Base-by-base conservation (phyloP, 202 grass and related monocot species). In the Setaria italica region DNA sequence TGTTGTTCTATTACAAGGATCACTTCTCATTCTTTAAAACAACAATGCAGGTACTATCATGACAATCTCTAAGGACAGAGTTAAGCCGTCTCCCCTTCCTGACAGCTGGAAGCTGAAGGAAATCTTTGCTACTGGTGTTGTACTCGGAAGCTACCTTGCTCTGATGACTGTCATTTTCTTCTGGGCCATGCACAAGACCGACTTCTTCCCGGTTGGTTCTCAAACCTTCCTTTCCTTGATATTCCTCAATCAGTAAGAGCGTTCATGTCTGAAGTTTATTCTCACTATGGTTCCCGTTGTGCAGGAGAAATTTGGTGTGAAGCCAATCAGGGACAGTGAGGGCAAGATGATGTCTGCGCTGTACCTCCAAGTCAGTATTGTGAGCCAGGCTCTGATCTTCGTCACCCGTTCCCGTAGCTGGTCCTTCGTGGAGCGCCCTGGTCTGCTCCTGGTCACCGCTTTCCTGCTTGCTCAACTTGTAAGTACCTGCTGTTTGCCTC, bases 41-140 rank as follows among this genome's bases (percentile, higher is more conserved):
- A 3, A 68, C 71, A 78, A 48, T 85, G 39, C 77, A 97, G 96
- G 96, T 87, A 99, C 97, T n/a, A 99, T 99, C 78, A 99, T 99
- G 97, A 99, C 97, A 6, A 99, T 99, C 29, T 99, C 97, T 0
- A 99, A 99, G 90, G 97, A 99, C 81, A 90, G 97, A 81, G 97
- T 99, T 48, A 97, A 94, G 80, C 94, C 97, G 14, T 99, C 97
- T 86, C 97, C 97, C 5, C 45, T 90, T 20, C 97, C 97, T 2
- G 97, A 99, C 74, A 99, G 97, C 87, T 99, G 97, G 97, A 99
- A 94, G 78, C 87, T 99, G 50, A 95, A 90, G 70, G 97, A 99
- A 82, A 99, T 99, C 80, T 99, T 99, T 58, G 97, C 97, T 32
- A 99, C 94, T 3, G 97, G 97, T 54, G 0, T 97, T 62, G 97